Evolutionary conservation across 129 eudicot species (phyloP).

Genomic region (carrot (Daucus carota)): DNA sequence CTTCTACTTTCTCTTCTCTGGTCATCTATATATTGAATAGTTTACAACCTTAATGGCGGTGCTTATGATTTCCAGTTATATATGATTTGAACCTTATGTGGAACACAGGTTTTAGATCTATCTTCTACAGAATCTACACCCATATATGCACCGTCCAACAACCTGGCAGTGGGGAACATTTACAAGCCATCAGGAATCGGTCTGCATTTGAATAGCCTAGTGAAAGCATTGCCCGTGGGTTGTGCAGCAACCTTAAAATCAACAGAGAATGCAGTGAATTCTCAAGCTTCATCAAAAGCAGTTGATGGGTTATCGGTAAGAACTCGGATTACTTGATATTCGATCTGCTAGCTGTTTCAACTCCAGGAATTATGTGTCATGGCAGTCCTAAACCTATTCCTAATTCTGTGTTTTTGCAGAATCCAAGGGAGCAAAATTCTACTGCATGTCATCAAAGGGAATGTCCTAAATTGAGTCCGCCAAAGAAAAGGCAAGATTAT

Average conservation of each 20-base stretch:
- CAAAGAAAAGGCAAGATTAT: constrained; percentile 57
- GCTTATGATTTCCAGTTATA: neutral
- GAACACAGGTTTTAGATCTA: constrained; percentile 26
- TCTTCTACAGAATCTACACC: constrained; percentile 15
- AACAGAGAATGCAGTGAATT: constrained; percentile 24
- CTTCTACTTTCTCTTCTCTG: no score
- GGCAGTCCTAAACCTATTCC: constrained; percentile 15
- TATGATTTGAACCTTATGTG: no score
- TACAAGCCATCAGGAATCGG: constrained; percentile 70
- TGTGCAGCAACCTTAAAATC: constrained; percentile 24
- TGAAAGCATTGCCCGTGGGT: constrained; percentile 34
- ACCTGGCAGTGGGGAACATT: constrained; percentile 8
- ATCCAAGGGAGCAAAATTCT: constrained; percentile 22
- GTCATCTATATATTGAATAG: no score
- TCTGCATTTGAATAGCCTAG: constrained; percentile 70
- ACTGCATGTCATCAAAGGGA: constrained; percentile 27
- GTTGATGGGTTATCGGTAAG: constrained; percentile 24
- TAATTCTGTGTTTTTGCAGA: constrained; percentile 8
- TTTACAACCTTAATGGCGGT: no score
- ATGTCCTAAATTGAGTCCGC: constrained; percentile 24
- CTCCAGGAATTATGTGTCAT: constrained; percentile 15
- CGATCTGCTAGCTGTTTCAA: constrained; percentile 14
- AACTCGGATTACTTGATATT: no score
- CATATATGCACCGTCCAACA: constrained; percentile 13
- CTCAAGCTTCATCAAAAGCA: constrained; percentile 26